phyloP scores from a whole-genome alignment of 1,139 yeast genomes.

The Blastobotrys arbuscula region DNA sequence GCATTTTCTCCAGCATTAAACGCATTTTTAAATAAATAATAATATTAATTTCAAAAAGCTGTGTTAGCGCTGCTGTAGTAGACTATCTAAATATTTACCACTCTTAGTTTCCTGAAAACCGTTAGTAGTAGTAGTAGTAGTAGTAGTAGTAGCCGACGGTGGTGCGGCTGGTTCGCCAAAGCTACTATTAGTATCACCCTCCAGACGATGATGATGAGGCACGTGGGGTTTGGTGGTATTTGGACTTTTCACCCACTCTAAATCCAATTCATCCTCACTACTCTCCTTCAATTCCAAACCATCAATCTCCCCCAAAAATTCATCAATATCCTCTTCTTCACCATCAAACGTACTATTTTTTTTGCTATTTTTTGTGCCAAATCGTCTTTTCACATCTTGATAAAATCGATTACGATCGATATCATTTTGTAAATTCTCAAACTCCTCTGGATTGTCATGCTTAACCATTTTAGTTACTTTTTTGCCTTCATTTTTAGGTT shows the following conservation, averaged over 20 bases:
- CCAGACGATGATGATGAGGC: background rate
- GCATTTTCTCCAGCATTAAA: background rate
- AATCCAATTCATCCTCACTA: constrained; percentile 3
- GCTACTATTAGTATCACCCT: background rate
- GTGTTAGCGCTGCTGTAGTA: background rate
- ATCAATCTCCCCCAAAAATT: constrained; percentile 26
- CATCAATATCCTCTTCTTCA: constrained; percentile 29
- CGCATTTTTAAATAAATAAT: background rate
- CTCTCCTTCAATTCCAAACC: constrained; percentile 4
- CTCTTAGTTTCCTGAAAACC: background rate
- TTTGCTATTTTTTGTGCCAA: constrained; percentile 15
- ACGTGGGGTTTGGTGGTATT: background rate
- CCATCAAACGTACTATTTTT: constrained; percentile 7
- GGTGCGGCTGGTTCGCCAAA: too few relatives aligned
- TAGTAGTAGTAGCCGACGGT: too few relatives aligned
- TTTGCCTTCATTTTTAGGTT: background rate
- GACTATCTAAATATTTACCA: constrained; percentile 5
- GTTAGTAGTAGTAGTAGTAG: too few relatives aligned
- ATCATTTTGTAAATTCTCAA: constrained; percentile 19
- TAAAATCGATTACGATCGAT: constrained; percentile 22
- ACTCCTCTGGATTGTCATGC: constrained; percentile 19
- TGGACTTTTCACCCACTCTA: background rate
- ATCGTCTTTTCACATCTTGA: constrained; percentile 22
- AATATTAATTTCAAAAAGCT: background rate
- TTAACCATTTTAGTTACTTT: constrained; percentile 1